These are phyloP conservation scores for Sclerotinia minor DNA, from an alignment of 2,329 filamentous ascomycete species.

Conservation along the genomic window DNA sequence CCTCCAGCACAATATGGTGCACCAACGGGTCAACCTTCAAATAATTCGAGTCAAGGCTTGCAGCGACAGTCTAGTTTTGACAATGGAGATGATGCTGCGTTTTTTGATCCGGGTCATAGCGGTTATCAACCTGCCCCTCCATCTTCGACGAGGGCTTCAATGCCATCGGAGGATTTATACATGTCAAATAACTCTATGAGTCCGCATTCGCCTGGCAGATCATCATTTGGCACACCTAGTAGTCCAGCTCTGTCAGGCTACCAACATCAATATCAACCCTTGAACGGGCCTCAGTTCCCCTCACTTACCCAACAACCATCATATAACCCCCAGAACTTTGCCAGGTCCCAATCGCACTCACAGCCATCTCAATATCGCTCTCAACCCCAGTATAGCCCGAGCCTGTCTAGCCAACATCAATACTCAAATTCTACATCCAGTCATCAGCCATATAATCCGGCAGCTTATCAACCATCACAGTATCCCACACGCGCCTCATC, in stretches of 20 bases:
- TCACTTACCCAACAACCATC: constrained; percentile 45
- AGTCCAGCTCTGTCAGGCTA: constrained; percentile 47
- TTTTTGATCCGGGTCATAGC: constrained; percentile 46
- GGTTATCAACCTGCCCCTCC: constrained; percentile 40
- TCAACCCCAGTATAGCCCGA: constrained; percentile 52
- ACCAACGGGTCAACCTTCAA: constrained; percentile 43
- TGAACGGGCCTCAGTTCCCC: constrained; percentile 40
- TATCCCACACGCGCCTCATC: constrained; percentile 55
- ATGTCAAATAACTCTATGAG: constrained; percentile 43
- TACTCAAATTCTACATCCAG: constrained; percentile 49
- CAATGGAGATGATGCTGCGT: constrained; percentile 68
- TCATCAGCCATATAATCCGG: constrained; percentile 67
- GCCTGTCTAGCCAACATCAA: constrained; percentile 31
- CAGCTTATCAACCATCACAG: constrained; percentile 46
- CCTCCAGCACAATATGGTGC: constrained; percentile 63
- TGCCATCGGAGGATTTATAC: constrained; percentile 62
- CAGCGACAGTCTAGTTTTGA: constrained; percentile 70
- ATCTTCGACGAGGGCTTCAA: constrained; percentile 34
- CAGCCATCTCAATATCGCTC: constrained; percentile 48
- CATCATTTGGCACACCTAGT: constrained; percentile 34
- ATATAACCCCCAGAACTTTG: constrained; percentile 66
- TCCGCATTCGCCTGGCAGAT: constrained; percentile 36
- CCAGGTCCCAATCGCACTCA: constrained; percentile 43
- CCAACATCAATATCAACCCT: constrained; percentile 54
- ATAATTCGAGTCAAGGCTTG: constrained; percentile 43